phyloP scores from a whole-genome alignment of 2,329 filamentous ascomycete genomes.

The Epichloe gansuensis region DNA sequence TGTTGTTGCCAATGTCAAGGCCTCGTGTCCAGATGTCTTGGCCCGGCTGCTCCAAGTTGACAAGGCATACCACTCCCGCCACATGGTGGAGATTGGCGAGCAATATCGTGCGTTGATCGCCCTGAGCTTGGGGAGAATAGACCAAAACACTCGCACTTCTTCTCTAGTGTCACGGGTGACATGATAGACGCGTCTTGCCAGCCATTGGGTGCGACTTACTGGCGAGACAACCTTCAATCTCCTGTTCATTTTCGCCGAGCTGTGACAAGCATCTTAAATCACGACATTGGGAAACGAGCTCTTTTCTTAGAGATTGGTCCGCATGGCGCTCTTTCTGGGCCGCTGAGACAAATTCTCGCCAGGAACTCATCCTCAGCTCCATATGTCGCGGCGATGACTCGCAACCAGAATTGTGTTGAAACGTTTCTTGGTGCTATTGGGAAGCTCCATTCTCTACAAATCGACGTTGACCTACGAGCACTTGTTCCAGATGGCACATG shows the following conservation, averaged over 20 bases:
- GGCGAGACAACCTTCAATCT: constrained; percentile 7
- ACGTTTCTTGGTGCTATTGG: constrained; percentile 9
- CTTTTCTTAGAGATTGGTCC: constrained; percentile 13
- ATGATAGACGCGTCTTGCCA: background rate
- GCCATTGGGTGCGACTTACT: constrained; percentile 3
- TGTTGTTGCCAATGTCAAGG: constrained; percentile 12
- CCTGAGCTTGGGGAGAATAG: no score
- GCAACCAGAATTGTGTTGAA: constrained; percentile 1
- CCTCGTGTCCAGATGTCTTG: constrained; percentile 10
- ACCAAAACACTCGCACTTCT: background rate
- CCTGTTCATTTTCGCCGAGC: constrained; percentile 7
- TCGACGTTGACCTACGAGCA: constrained; percentile 1
- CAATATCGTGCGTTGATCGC: no score
- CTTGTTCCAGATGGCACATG: constrained; percentile 1
- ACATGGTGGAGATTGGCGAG: constrained; percentile 6
- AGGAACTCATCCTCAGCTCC: background rate
- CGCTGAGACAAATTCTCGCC: constrained; percentile 9
- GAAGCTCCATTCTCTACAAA: background rate
- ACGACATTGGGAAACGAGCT: background rate
- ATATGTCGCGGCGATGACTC: constrained; percentile 6
- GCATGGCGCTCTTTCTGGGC: constrained; percentile 11
- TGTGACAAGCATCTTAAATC: background rate
- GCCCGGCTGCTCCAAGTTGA: constrained; percentile 15
- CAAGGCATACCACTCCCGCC: constrained; percentile 21
- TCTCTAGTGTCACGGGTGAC: constrained; percentile 4